Percentiles rank a stretch among this genome's conserved stretches.
Conservation (phyloP, 805 yeast genomes). For the Yarrowia phangngaensis region DNA sequence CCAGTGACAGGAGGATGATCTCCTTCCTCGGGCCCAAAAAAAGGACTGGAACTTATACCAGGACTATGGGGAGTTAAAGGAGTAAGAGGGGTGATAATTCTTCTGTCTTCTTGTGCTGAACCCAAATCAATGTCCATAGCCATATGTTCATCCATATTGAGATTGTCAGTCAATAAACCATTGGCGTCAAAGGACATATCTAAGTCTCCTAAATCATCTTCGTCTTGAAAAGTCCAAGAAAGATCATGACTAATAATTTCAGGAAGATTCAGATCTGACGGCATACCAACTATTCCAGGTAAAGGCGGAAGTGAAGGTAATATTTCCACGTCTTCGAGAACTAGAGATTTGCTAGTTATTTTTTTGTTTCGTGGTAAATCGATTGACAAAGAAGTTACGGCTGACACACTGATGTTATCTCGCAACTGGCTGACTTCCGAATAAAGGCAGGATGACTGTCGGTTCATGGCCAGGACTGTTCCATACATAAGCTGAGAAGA, state of each 20-base stretch:
- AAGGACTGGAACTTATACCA: not conserved
- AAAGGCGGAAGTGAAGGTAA: not conserved
- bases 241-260: constrained; percentile 6
- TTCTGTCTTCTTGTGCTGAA: not conserved
- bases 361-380: not conserved
- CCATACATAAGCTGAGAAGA: constrained; percentile 18
- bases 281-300: not conserved
- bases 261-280: not conserved
- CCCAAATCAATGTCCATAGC: not conserved
- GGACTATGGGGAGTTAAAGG: not conserved
- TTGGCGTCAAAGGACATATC: constrained; percentile 15
- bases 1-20: not conserved
- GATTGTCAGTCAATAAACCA: constrained; percentile 8
- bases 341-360: not conserved
- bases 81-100: not conserved
- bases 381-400: not conserved
- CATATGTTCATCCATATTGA: not conserved
- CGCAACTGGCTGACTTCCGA: not conserved
- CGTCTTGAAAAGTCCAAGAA: constrained; percentile 1
- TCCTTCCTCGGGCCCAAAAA: not conserved
- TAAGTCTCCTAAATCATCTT: constrained; percentile 3
- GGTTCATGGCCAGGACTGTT: constrained; percentile 3
- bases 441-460: not conserved
- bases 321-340: not conserved
- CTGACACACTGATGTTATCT: not conserved